phyloP scores from a whole-genome alignment of 805 yeast species.

The Priceomyces medius region DNA sequence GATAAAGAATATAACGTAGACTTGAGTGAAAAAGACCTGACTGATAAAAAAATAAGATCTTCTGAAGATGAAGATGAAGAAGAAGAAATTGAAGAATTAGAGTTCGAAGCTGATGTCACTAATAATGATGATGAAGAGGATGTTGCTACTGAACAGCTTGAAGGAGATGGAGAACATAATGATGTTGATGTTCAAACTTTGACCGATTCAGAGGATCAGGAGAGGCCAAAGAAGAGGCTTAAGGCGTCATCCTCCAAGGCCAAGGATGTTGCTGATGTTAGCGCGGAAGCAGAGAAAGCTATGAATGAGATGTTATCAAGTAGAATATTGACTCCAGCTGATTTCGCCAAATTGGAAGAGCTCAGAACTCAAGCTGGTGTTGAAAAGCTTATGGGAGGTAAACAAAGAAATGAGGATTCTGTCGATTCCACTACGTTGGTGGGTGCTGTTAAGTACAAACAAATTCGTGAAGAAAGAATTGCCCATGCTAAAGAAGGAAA shows the following conservation, averaged over 20 bases:
- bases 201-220: slow-evolving; percentile 10
- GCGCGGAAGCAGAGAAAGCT: slow-evolving; percentile 22
- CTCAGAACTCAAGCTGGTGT: slow-evolving; percentile 82
- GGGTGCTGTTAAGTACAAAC: slow-evolving; percentile 81
- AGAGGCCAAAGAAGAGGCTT: slow-evolving; percentile 27
- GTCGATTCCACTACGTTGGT: slow-evolving; percentile 77
- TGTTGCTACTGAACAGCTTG: slow-evolving; percentile 29
- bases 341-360: slow-evolving; percentile 92
- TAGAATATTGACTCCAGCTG: slow-evolving; percentile 93
- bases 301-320: slow-evolving; percentile 62
- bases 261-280: slow-evolving; percentile 14
- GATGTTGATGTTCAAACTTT: slow-evolving; percentile 26
- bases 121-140: slow-evolving; percentile 24
- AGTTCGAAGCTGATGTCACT: slow-evolving; percentile 23
- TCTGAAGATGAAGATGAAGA: slow-evolving; percentile 22
- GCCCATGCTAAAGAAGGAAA: slow-evolving; percentile 87
- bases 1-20: slow-evolving; percentile 69
- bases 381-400: slow-evolving; percentile 68
- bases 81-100: slow-evolving; percentile 31
- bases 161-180: slow-evolving; percentile 22
- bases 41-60: slow-evolving; percentile 23
- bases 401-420: slow-evolving; percentile 67
- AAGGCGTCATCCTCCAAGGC: slow-evolving; percentile 15
- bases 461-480: slow-evolving; percentile 84
- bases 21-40: slow-evolving; percentile 50